phyloP scores from a whole-genome alignment of 108 stramenopile species.

The Cyclotella kingstonii region DNA sequence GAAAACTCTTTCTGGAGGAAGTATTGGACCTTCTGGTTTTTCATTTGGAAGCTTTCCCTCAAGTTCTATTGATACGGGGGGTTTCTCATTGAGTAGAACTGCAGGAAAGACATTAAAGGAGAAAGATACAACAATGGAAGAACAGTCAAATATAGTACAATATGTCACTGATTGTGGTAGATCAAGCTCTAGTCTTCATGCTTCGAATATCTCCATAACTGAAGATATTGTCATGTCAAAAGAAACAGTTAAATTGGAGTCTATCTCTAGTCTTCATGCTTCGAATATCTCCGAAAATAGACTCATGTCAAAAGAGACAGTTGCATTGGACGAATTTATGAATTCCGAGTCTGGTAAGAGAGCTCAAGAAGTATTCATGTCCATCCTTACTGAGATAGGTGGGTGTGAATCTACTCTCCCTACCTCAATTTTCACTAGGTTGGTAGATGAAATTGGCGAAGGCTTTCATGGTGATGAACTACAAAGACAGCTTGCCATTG shows the following conservation, averaged over 20 bases:
- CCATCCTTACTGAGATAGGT: slow-evolving; percentile 39
- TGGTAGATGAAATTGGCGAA: slow-evolving; percentile 79
- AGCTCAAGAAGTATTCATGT: slow-evolving; percentile 50
- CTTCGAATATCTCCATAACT: too few species aligned
- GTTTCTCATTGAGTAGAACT: slow-evolving; percentile 70
- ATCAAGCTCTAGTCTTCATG: too few species aligned
- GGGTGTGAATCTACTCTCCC: slow-evolving; percentile 42
- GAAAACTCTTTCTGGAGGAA: slow-evolving; percentile 26
- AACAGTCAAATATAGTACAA: too few species aligned
- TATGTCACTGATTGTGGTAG: too few species aligned
- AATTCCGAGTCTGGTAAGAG: slow-evolving; percentile 20
- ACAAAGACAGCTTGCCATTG: slow-evolving; percentile 55
- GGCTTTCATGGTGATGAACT: slow-evolving; percentile 85
- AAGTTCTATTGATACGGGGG: slow-evolving; percentile 50
- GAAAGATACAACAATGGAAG: too few species aligned
- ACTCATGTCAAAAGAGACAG: neutral
- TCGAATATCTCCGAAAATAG: neutral
- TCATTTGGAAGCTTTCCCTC: slow-evolving; percentile 47
- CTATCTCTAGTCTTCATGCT: too few species aligned
- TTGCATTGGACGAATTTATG: neutral
- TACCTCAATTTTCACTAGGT: slow-evolving; percentile 47
- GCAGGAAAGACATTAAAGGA: too few species aligned
- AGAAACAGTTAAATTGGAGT: too few species aligned
- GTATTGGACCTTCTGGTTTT: slow-evolving; percentile 56
- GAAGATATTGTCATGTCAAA: too few species aligned